A percentile compares a stretch with the other conserved stretches of the same genome.
Conservation (phyloP, 2,329 filamentous ascomycete species). For the Tricladium varicosporioides region DNA sequence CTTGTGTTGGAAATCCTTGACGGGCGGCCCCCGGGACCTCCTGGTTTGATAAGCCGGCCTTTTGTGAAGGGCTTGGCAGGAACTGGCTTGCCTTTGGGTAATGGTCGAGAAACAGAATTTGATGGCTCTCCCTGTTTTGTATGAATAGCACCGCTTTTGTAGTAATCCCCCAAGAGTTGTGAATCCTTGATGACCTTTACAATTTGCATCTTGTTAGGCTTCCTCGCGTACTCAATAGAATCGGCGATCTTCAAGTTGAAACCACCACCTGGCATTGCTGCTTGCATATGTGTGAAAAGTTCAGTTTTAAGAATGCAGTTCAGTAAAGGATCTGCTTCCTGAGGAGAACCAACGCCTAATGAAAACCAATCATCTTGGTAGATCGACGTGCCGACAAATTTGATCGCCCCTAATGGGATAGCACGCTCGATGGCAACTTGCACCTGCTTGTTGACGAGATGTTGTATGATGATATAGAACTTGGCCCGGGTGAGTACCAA, state of each 20-base stretch:
- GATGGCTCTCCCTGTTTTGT: conserved; percentile 81
- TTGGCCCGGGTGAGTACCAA: conserved; percentile 82
- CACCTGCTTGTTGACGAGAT: conserved; percentile 76
- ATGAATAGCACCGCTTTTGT: conserved; percentile 92
- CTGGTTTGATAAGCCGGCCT: conserved; percentile 87
- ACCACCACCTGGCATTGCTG: conserved; percentile 68
- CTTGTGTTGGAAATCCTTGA: conserved; percentile 61
- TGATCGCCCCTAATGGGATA: conserved; percentile 82
- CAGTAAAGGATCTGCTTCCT: conserved; percentile 89
- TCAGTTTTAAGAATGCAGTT: conserved; percentile 97
- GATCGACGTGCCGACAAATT: conserved; percentile 78
- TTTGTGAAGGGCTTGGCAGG: conserved; percentile 87
- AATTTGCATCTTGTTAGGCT: conserved; percentile 84
- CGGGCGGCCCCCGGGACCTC: conserved; percentile 78
- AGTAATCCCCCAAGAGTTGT: conserved; percentile 71
- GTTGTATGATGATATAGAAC: conserved; percentile 86
- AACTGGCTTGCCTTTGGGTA: conserved; percentile 82
- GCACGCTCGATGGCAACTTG: conserved; percentile 79
- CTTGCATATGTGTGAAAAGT: conserved; percentile 88
- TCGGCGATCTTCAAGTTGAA: conserved; percentile 82
- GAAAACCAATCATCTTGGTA: conserved; percentile 97
- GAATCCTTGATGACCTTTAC: conserved; percentile 93
- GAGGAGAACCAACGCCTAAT: conserved; percentile 81
- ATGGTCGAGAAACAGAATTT: conserved; percentile 78
- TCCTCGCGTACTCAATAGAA: conserved; percentile 93